Conservation (phyloP, 345 rosid genomes). For the Boechera divaricarpa region DNA sequence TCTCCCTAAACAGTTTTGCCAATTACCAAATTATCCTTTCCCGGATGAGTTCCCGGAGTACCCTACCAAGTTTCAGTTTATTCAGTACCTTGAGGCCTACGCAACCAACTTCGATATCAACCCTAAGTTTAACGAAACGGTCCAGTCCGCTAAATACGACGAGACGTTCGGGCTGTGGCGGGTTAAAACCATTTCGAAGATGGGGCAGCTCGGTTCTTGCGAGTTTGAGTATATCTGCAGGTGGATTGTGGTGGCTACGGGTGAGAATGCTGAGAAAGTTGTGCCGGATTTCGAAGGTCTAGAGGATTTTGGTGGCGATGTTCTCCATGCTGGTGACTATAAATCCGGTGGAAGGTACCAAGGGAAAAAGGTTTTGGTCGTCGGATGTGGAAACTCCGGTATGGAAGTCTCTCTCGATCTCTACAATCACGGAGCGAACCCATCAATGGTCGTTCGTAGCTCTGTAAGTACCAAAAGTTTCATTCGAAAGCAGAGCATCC, state of each 20-base stretch:
- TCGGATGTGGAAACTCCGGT: slow-evolving; percentile 94
- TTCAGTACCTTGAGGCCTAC: slow-evolving; percentile 69
- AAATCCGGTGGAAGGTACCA: slow-evolving; percentile 67
- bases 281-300: slow-evolving; percentile 79
- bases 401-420: slow-evolving; percentile 93
- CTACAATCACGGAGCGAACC: slow-evolving; percentile 68
- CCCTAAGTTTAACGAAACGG: slow-evolving; percentile 73
- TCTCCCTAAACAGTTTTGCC: slow-evolving; percentile 85
- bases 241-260: slow-evolving; percentile 89
- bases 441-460: slow-evolving; percentile 86
- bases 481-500: no score
- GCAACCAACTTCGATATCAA: slow-evolving; percentile 63
- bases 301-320: slow-evolving; percentile 60
- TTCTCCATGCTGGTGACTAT: slow-evolving; percentile 76
- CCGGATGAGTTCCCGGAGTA: slow-evolving; percentile 76
- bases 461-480: slow-evolving; percentile 54
- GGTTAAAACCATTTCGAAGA: slow-evolving; percentile 58
- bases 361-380: slow-evolving; percentile 72
- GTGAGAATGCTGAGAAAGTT: slow-evolving; percentile 87
- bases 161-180: slow-evolving; percentile 73
- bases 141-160: slow-evolving; percentile 74
- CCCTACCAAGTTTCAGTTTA: slow-evolving; percentile 78
- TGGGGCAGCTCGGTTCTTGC: slow-evolving; percentile 42
- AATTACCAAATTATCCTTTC: slow-evolving; percentile 66
- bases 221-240: slow-evolving; percentile 78